Percentiles rank a stretch among this genome's conserved stretches.
Conservation (phyloP, 2,329 filamentous ascomycete species). For the Aspergillus amoenus region DNA sequence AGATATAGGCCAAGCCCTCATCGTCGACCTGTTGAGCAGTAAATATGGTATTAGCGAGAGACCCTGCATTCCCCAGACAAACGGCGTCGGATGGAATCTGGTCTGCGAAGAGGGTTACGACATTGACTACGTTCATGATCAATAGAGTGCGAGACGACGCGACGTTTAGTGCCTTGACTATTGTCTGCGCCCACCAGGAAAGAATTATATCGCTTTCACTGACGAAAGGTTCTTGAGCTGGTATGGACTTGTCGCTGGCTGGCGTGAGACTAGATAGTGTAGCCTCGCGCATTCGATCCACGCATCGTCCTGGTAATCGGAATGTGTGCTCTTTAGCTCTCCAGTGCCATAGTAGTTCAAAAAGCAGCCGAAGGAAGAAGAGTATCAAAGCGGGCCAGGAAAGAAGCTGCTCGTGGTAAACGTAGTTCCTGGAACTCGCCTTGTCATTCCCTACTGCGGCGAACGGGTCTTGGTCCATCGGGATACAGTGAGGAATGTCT, state of each 20-base stretch:
- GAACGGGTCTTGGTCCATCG: background rate
- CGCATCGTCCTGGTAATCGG: background rate
- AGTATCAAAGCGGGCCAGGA: background rate
- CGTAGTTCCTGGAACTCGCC: background rate
- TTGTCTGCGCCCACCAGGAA: background rate
- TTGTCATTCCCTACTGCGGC: background rate
- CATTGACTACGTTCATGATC: background rate
- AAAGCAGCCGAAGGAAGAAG: background rate
- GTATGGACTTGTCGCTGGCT: background rate
- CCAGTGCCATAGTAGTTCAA: background rate
- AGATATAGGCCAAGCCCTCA: too few species aligned
- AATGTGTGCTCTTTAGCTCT: background rate
- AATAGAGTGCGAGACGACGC: background rate
- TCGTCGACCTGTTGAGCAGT: too few species aligned
- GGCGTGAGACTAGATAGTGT: background rate
- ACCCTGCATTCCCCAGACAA: too few species aligned
- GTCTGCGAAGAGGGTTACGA: background rate
- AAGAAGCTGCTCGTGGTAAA: background rate
- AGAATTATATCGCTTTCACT: background rate
- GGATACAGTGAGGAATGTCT: background rate
- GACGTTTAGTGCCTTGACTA: background rate
- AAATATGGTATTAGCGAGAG: too few species aligned
- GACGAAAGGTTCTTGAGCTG: background rate
- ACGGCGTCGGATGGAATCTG: too few species aligned
- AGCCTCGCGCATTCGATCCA: background rate